Evolutionary conservation across 2,329 filamentous ascomycete species (phyloP).

Genomic region (Malbranchea zuffiana): DNA sequence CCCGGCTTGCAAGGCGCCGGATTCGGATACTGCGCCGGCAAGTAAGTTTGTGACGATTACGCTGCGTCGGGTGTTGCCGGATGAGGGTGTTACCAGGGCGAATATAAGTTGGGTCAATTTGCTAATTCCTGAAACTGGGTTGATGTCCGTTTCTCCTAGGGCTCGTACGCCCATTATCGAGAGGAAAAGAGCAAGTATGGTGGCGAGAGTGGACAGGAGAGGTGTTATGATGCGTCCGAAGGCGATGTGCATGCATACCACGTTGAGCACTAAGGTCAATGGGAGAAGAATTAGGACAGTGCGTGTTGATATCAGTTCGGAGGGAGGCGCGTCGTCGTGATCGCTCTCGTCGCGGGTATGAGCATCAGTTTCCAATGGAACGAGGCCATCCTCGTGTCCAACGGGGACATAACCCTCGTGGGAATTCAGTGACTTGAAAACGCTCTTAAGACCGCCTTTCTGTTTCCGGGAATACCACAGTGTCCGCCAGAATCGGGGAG

Average conservation of each 20-base stretch:
- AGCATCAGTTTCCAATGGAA: slow-evolving; percentile 18
- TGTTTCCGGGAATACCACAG: slow-evolving; percentile 22
- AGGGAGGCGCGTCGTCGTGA: slow-evolving; percentile 67
- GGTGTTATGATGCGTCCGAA: slow-evolving; percentile 77
- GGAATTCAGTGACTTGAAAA: slow-evolving; percentile 13
- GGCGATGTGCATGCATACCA: slow-evolving; percentile 67
- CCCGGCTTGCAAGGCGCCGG: slow-evolving; percentile 82
- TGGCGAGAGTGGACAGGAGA: slow-evolving; percentile 63
- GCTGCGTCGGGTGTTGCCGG: slow-evolving; percentile 62
- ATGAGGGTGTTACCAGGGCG: slow-evolving; percentile 72
- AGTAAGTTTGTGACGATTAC: slow-evolving; percentile 92
- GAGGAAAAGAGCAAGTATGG: slow-evolving; percentile 66
- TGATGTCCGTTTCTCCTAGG: slow-evolving; percentile 75
- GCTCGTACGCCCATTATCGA: slow-evolving; percentile 56
- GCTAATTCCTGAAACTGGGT: slow-evolving; percentile 90
- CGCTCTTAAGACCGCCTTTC: slow-evolving; percentile 18
- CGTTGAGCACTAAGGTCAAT: slow-evolving; percentile 66
- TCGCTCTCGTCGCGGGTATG: slow-evolving; percentile 28
- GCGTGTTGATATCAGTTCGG: slow-evolving; percentile 65
- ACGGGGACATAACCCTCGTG: slow-evolving; percentile 12
- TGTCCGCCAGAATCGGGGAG: slow-evolving; percentile 25
- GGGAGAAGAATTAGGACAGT: slow-evolving; percentile 65
- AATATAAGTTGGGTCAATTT: slow-evolving; percentile 96
- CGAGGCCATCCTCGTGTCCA: slow-evolving; percentile 24
- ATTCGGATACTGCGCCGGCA: slow-evolving; percentile 76